A percentile compares a stretch with the other conserved stretches of the same genome.
Conservation (phyloP, 352 stramenopile species). For the Aphanomyces cochlioides region DNA sequence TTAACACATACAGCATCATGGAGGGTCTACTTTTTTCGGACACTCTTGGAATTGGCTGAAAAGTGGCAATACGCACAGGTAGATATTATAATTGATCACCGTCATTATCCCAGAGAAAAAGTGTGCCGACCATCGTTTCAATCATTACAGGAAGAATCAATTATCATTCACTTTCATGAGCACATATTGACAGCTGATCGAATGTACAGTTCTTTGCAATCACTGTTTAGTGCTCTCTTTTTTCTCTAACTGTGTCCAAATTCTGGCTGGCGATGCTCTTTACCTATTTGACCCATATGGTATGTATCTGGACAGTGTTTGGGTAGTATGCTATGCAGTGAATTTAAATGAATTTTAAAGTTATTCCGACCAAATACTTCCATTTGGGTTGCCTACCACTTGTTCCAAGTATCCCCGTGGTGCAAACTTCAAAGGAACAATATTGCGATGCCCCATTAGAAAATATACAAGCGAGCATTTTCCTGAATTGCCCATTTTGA, state of each 20-base stretch:
- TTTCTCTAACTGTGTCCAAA: slow-evolving; percentile 72
- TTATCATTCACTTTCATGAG: slow-evolving; percentile 67
- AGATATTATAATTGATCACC: slow-evolving; percentile 65
- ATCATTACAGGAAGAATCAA: slow-evolving; percentile 60
- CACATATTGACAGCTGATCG: slow-evolving; percentile 49
- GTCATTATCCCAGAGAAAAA: slow-evolving; percentile 55
- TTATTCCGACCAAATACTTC: slow-evolving; percentile 69
- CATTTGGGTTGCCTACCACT: slow-evolving; percentile 62
- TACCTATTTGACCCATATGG: slow-evolving; percentile 71
- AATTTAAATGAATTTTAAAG: slow-evolving; percentile 52
- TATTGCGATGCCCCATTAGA: slow-evolving; percentile 59
- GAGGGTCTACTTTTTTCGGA: slow-evolving; percentile 48
- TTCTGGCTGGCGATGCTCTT: slow-evolving; percentile 66
- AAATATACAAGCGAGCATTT: neutral
- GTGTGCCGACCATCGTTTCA: slow-evolving; percentile 73
- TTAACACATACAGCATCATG: slow-evolving; percentile 42
- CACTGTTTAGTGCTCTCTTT: slow-evolving; percentile 59
- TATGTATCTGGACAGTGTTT: slow-evolving; percentile 38
- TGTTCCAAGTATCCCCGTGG: slow-evolving; percentile 49
- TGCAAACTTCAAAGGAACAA: slow-evolving; percentile 46
- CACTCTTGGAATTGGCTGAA: slow-evolving; percentile 58
- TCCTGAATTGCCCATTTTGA: neutral
- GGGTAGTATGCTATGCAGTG: slow-evolving; percentile 49
- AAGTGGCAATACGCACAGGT: slow-evolving; percentile 48
- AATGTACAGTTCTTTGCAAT: slow-evolving; percentile 50